Conservation (phyloP, 768 basidiomycete genomes). For the Lentinula sp. region DNA sequence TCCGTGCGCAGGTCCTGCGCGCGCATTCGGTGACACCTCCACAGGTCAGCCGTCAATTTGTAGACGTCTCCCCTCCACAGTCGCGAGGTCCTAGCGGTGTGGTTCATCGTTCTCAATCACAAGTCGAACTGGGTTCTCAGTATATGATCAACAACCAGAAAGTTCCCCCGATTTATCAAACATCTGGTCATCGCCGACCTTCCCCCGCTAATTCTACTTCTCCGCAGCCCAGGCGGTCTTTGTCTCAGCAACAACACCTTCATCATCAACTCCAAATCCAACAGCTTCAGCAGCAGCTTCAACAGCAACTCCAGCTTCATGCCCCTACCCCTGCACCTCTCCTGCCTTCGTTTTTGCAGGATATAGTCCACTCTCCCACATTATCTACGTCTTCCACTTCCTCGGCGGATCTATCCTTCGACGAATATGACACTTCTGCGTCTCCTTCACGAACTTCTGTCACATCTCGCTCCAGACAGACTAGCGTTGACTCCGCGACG, state of each 20-base stretch:
- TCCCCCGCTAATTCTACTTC: conserved; percentile 33
- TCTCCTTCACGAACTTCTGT: conserved; percentile 3
- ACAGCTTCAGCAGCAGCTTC: conserved; percentile 11
- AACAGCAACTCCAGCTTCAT: conserved; percentile 18
- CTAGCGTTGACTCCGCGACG: conserved; percentile 16
- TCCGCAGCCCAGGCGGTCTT: conserved; percentile 16
- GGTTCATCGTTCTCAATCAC: conserved; percentile 49
- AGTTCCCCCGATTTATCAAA: conserved; percentile 65
- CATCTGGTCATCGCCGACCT: conserved; percentile 38
- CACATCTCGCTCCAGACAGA: conserved; percentile 2
- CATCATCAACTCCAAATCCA: conserved; percentile 13
- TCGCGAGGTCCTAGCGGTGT: conserved; percentile 17
- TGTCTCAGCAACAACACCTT: conserved; percentile 15
- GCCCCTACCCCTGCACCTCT: conserved; percentile 43
- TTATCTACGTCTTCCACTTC: conserved; percentile 60
- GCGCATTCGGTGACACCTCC: conserved; percentile 44
- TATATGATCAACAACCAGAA: conserved; percentile 23
- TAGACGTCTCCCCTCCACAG: conserved; percentile 27
- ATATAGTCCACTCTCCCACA: conserved; percentile 66
- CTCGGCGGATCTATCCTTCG: conserved; percentile 59
- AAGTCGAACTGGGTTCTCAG: conserved; percentile 39
- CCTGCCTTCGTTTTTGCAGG: conserved; percentile 74
- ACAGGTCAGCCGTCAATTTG: conserved; percentile 32
- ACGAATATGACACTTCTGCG: conserved; percentile 38
- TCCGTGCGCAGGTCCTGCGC: conserved; percentile 20